Evolutionary conservation across 305 asterid genomes (phyloP).

Genomic region (Fraxinus platypoda): DNA sequence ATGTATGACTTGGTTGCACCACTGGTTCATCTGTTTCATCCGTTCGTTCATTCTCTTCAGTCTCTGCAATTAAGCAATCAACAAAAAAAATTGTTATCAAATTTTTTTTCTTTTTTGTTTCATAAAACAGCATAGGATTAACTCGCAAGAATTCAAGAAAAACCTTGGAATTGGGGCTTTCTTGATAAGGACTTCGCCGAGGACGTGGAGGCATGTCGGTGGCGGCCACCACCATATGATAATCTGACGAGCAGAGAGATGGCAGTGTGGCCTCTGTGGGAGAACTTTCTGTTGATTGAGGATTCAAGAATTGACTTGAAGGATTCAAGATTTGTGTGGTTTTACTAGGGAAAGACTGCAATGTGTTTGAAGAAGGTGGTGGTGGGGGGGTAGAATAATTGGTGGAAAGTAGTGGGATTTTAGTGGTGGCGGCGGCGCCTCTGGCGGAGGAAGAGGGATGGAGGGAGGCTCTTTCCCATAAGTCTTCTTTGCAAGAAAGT

Average conservation of each 20-base stretch:
- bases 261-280: slow-evolving; percentile 10
- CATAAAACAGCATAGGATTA: background rate
- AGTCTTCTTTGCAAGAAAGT: background rate
- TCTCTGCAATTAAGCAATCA: slow-evolving; percentile 18
- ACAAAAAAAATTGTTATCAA: background rate
- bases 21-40: slow-evolving; percentile 27
- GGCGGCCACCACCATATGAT: background rate
- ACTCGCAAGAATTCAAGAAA: background rate
- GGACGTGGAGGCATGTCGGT: background rate
- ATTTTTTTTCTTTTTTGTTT: background rate
- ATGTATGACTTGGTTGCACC: slow-evolving; percentile 15
- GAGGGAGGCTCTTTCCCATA: slow-evolving; percentile 4
- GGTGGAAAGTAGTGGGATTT: background rate
- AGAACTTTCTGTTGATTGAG: slow-evolving; percentile 7
- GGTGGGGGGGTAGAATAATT: background rate
- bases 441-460: background rate
- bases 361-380: background rate
- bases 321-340: background rate
- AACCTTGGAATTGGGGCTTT: slow-evolving; percentile 19
- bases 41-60: slow-evolving; percentile 24
- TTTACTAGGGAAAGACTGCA: background rate
- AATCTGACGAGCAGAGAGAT: slow-evolving; percentile 10
- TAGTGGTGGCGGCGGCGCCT: background rate
- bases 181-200: background rate
- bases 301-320: background rate